A percentile compares a stretch with the other conserved stretches of the same genome.
Evolutionary conservation across 78 protist species (phyloP).

Genomic region (Emiliania huxleyi): DNA sequence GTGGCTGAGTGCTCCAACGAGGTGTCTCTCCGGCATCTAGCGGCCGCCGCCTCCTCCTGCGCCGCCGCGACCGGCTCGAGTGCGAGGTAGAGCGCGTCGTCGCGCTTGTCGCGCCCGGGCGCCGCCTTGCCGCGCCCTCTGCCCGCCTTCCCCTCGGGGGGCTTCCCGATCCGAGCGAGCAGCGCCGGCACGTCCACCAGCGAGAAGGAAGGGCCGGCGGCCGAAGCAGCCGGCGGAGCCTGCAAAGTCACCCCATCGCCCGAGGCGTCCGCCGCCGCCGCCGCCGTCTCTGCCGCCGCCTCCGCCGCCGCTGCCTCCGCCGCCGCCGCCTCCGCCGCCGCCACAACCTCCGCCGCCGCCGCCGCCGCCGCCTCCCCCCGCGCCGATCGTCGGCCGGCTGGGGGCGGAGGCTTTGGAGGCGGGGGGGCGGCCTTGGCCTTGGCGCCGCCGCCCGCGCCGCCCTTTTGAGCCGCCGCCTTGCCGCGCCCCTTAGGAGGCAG

Average conservation of each 20-base stretch:
- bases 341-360: too few relatives aligned
- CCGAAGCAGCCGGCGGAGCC: neutral
- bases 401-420: too few relatives aligned
- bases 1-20: too few relatives aligned
- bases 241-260: neutral
- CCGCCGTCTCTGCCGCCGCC: neutral
- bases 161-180: neutral
- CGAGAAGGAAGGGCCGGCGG: neutral
- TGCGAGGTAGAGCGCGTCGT: neutral
- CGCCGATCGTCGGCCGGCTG: too few relatives aligned
- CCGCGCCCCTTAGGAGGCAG: neutral
- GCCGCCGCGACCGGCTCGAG: neutral
- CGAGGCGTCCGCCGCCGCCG: neutral
- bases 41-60: too few relatives aligned
- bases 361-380: too few relatives aligned
- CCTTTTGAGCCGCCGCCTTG: neutral
- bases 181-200: neutral
- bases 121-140: neutral
- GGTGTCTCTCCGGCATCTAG: too few relatives aligned
- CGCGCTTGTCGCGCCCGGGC: neutral
- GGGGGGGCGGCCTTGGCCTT: neutral
- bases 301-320: neutral
- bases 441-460: neutral
- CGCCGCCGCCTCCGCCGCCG: neutral
- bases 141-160: neutral